Percentiles rank a stretch among this genome's conserved stretches.
These are phyloP conservation scores for Termitomyces sp. DNA, from an alignment of 768 basidiomycete genomes.

Conservation along the genomic window DNA sequence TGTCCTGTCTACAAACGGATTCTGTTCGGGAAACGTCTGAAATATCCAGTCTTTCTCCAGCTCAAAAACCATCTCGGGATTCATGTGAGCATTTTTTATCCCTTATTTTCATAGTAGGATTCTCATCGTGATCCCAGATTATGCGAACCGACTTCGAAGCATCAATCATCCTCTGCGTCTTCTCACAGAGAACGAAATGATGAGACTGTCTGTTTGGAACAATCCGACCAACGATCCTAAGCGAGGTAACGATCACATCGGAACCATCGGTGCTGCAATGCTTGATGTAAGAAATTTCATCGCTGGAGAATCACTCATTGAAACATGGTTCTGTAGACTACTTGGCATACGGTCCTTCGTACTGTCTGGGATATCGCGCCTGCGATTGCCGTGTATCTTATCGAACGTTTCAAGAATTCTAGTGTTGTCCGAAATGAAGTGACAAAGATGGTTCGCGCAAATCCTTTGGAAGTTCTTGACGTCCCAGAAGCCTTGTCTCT, in stretches of 20 bases:
- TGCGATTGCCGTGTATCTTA: constrained; percentile 75
- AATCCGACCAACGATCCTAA: constrained; percentile 80
- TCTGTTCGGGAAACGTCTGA: constrained; percentile 51
- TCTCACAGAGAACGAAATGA: constrained; percentile 89
- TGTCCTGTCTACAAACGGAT: constrained; percentile 74
- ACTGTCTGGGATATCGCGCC: constrained; percentile 83
- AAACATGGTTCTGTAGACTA: constrained; percentile 30
- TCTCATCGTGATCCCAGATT: constrained; percentile 36
- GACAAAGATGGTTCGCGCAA: constrained; percentile 65
- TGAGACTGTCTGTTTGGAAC: constrained; percentile 81
- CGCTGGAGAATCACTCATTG: constrained; percentile 9
- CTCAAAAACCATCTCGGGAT: constrained; percentile 39
- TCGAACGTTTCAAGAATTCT: constrained; percentile 82
- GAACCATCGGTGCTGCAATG: constrained; percentile 49
- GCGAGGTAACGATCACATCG: constrained; percentile 59
- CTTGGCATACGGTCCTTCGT: constrained; percentile 67
- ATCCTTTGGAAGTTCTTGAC: constrained; percentile 64
- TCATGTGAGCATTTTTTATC: constrained; percentile 31
- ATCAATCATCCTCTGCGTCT: constrained; percentile 75
- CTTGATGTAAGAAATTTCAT: constrained; percentile 46
- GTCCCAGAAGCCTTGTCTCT: constrained; percentile 79
- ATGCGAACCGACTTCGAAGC: constrained; percentile 54
- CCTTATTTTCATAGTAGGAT: neutral
- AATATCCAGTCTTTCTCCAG: constrained; percentile 59
- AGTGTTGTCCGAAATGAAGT: constrained; percentile 72